Evolutionary conservation across 495 filamentous ascomycete genomes (phyloP).

Genomic region (Aspergillus bridgeri): DNA sequence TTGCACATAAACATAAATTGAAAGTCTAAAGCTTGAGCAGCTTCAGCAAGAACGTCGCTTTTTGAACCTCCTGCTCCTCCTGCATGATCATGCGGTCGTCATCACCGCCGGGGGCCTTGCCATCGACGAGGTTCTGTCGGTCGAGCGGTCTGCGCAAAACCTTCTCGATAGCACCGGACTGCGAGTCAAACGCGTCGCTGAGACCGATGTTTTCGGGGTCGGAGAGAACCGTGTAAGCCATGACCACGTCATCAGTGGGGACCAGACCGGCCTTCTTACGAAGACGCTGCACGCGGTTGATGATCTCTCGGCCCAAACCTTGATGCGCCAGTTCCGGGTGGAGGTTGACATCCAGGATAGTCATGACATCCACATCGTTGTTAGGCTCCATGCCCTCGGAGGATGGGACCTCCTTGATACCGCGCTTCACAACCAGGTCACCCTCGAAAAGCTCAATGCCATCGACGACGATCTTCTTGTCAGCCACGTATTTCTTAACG

Average conservation of each 20-base stretch:
- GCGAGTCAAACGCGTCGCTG: conserved; percentile 67
- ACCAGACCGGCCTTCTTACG: conserved; percentile 79
- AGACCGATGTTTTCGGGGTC: conserved; percentile 78
- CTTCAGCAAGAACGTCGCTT: conserved; percentile 79
- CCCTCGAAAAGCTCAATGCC: conserved; percentile 77
- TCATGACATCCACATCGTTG: conserved; percentile 78
- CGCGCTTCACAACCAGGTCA: conserved; percentile 81
- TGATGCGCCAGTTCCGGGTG: conserved; percentile 73
- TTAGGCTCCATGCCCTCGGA: conserved; percentile 77
- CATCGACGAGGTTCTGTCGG: conserved; percentile 62
- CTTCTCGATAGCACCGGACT: conserved; percentile 68
- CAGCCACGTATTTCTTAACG: conserved; percentile 67
- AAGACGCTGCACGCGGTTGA: conserved; percentile 77
- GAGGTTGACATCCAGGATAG: conserved; percentile 70
- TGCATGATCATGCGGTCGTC: conserved; percentile 66
- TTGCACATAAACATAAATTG: conserved; percentile 2
- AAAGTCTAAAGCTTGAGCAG: conserved; percentile 66
- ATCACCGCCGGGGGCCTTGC: conserved; percentile 54
- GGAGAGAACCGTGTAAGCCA: conserved; percentile 72
- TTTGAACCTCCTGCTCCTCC: conserved; percentile 88
- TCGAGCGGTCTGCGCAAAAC: conserved; percentile 77
- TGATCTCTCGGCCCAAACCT: conserved; percentile 74
- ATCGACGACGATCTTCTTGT: conserved; percentile 71
- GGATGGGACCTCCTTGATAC: conserved; percentile 62
- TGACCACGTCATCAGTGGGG: conserved; percentile 79